phyloP scores from a whole-genome alignment of 2,329 filamentous ascomycete species.

The Cladosporium halotolerans region DNA sequence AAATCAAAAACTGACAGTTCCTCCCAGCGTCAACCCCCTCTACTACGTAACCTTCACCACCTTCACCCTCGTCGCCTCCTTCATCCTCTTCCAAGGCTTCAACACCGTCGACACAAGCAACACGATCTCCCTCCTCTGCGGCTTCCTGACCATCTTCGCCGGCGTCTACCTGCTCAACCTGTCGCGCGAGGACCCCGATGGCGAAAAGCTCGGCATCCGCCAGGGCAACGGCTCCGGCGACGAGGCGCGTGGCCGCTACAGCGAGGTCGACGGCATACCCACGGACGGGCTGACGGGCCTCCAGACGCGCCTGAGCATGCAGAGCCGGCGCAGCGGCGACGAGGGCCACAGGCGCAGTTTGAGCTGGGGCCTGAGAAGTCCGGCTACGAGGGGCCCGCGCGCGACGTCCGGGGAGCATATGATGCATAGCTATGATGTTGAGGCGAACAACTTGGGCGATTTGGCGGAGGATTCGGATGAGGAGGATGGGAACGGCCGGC shows the following conservation, averaged over 20 bases:
- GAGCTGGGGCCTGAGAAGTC: constrained; percentile 29
- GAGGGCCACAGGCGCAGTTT: constrained; percentile 53
- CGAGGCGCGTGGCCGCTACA: constrained; percentile 30
- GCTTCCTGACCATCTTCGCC: constrained; percentile 90
- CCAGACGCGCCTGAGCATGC: constrained; percentile 90
- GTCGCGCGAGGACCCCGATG: constrained; percentile 85
- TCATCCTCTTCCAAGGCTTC: constrained; percentile 92
- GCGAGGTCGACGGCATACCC: constrained; percentile 68
- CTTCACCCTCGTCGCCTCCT: constrained; percentile 85
- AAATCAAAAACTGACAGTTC: background rate
- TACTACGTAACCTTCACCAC: constrained; percentile 99
- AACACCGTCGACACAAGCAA: constrained; percentile 90
- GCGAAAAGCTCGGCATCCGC: constrained; percentile 55
- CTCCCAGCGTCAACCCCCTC: constrained; percentile 74
- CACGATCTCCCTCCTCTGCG: constrained; percentile 84
- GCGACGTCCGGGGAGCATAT: constrained; percentile 53
- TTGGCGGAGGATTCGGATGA: constrained; percentile 72
- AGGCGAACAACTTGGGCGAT: constrained; percentile 64
- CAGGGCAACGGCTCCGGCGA: constrained; percentile 40
- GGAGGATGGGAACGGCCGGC: constrained; percentile 36
- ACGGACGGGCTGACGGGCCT: constrained; percentile 87
- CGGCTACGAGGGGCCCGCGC: constrained; percentile 41
- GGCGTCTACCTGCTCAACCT: constrained; percentile 94
- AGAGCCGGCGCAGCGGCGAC: constrained; percentile 66
- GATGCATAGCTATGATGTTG: constrained; percentile 84